phyloP scores from a whole-genome alignment of 2,329 filamentous ascomycete species.

The Apiospora hydei region DNA sequence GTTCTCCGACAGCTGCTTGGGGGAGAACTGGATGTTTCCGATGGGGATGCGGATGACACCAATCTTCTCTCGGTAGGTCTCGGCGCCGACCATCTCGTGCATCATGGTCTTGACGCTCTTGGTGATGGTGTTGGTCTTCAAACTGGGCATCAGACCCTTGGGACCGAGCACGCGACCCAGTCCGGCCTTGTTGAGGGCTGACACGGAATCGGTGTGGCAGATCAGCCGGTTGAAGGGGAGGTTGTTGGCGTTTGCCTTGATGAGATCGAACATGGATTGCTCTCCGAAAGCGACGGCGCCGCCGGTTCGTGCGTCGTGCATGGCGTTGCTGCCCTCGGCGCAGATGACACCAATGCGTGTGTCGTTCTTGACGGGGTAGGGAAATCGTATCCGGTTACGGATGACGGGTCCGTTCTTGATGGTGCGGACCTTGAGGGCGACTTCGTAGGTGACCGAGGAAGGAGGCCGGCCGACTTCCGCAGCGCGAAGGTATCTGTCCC shows the following conservation, averaged over 20 bases:
- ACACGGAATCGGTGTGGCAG: slow-evolving; percentile 80
- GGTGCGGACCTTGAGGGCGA: slow-evolving; percentile 83
- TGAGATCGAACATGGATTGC: slow-evolving; percentile 81
- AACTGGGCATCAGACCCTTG: slow-evolving; percentile 88
- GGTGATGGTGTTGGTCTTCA: slow-evolving; percentile 88
- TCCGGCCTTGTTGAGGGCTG: slow-evolving; percentile 80
- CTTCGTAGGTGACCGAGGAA: slow-evolving; percentile 82
- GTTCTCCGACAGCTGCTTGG: slow-evolving; percentile 85
- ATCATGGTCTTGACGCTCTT: slow-evolving; percentile 79
- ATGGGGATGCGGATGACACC: slow-evolving; percentile 90
- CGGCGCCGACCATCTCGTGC: slow-evolving; percentile 81
- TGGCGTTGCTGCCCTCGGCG: slow-evolving; percentile 78
- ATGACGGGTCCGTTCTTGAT: slow-evolving; percentile 86
- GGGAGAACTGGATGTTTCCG: slow-evolving; percentile 87
- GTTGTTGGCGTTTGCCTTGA: slow-evolving; percentile 70
- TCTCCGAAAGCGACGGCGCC: slow-evolving; percentile 88
- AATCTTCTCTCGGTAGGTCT: slow-evolving; percentile 84
- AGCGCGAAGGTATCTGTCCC: slow-evolving; percentile 85
- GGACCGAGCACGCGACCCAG: slow-evolving; percentile 86
- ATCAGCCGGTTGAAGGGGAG: slow-evolving; percentile 91
- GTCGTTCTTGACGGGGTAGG: slow-evolving; percentile 89
- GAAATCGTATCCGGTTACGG: slow-evolving; percentile 86
- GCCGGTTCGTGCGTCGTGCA: slow-evolving; percentile 74
- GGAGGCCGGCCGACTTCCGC: slow-evolving; percentile 87
- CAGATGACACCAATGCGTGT: slow-evolving; percentile 90